These are phyloP conservation scores for Pelargonium australe DNA, from an alignment of 441 rosid species.

Conservation along the genomic window DNA sequence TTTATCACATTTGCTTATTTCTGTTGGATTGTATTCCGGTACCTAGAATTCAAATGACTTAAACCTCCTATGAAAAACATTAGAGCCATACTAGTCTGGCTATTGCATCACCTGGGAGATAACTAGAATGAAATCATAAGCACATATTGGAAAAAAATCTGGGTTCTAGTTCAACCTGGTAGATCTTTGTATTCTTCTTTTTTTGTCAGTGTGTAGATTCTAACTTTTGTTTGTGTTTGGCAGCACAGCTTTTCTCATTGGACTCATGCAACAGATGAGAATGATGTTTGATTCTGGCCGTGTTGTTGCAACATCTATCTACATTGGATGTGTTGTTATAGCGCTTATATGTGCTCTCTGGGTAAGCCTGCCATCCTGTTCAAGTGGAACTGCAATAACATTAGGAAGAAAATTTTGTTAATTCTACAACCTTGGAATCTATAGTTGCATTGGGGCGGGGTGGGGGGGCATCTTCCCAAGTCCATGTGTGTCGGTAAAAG, in stretches of 20 bases:
- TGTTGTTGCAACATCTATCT: conserved; percentile 63
- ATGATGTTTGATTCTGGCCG: conserved; percentile 88
- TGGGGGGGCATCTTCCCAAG: not conserved
- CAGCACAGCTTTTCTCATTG: conserved; percentile 95
- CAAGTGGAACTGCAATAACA: not conserved
- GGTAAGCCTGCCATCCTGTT: conserved; percentile 41
- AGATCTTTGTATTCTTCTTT: not conserved
- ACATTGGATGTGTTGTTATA: conserved; percentile 59
- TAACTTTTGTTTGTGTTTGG: conserved; percentile 35
- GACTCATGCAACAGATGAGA: conserved; percentile 59
- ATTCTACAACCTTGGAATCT: not conserved
- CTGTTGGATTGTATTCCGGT: no score
- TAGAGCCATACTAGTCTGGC: no score
- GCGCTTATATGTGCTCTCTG: conserved; percentile 77
- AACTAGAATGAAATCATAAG: no score
- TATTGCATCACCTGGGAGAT: no score
- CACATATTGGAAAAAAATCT: not conserved
- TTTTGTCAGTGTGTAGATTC: conserved; percentile 17
- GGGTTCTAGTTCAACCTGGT: not conserved
- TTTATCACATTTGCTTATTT: not conserved
- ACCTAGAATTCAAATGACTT: no score
- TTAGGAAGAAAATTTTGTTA: not conserved
- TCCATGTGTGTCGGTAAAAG: not conserved
- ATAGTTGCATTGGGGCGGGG: not conserved
- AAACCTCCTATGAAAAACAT: no score